A percentile compares a stretch with the other conserved stretches of the same genome.
These are phyloP conservation scores for Clathrospora elynae DNA, from an alignment of 2,329 filamentous ascomycete genomes.

Conservation along the genomic window DNA sequence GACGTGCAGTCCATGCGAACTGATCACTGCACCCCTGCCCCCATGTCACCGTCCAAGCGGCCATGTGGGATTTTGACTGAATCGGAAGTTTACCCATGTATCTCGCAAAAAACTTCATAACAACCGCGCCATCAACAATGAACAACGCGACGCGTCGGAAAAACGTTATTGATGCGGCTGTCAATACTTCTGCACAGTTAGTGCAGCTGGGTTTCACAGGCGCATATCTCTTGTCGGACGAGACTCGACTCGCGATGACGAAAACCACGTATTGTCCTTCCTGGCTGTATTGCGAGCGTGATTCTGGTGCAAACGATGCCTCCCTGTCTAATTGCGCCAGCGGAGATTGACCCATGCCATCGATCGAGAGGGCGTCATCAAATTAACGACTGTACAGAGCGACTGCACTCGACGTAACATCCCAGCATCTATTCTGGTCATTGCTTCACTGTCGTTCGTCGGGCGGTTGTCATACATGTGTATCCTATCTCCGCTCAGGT, in stretches of 20 bases:
- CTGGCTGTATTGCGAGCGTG: too few species aligned
- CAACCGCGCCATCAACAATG: constrained; percentile 1
- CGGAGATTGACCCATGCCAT: constrained; percentile 6
- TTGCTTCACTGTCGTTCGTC: too few species aligned
- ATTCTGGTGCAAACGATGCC: too few species aligned
- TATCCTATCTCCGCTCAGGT: too few species aligned
- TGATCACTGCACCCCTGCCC: constrained; percentile 5
- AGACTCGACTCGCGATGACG: too few species aligned
- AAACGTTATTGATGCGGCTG: background rate
- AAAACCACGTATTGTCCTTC: too few species aligned
- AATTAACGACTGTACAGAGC: background rate
- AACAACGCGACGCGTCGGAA: constrained; percentile 3
- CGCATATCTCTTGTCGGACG: too few species aligned
- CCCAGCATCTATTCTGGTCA: background rate
- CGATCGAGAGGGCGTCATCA: constrained; percentile 4
- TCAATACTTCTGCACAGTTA: too few species aligned
- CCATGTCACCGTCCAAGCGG: constrained; percentile 13
- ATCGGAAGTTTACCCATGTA: constrained; percentile 10
- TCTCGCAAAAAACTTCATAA: constrained; percentile 19
- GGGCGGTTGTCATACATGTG: too few species aligned
- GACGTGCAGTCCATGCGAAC: constrained; percentile 17
- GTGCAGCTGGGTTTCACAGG: too few species aligned
- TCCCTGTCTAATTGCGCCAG: constrained; percentile 1
- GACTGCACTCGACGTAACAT: background rate
- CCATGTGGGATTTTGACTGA: constrained; percentile 6